A percentile compares a stretch with the other conserved stretches of the same genome.
Conservation (phyloP, 2,329 filamentous ascomycete genomes). For the Juglanconis sp. region DNA sequence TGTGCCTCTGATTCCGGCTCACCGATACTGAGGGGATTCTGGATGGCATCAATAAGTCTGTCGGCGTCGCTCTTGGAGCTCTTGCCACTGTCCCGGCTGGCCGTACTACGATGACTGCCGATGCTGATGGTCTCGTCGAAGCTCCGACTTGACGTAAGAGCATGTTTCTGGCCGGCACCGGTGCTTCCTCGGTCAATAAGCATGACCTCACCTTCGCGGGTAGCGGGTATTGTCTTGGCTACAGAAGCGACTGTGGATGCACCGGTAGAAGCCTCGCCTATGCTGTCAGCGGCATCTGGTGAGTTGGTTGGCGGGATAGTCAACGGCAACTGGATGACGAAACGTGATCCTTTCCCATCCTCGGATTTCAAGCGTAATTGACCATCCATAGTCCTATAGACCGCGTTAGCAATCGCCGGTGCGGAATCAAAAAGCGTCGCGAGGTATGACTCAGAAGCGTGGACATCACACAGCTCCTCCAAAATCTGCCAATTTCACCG, state of each 20-base stretch:
- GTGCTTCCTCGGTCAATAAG: constrained; percentile 50
- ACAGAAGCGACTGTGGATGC: constrained; percentile 30
- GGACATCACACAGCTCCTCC: not conserved
- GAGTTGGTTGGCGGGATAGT: constrained; percentile 45
- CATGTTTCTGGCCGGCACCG: constrained; percentile 17
- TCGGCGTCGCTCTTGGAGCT: constrained; percentile 64
- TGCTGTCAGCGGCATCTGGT: not conserved
- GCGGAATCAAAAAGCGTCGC: not conserved
- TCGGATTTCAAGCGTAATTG: constrained; percentile 83
- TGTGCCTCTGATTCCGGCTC: constrained; percentile 31
- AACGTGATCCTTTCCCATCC: constrained; percentile 75
- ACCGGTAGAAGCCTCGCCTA: constrained; percentile 13
- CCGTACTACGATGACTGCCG: constrained; percentile 38
- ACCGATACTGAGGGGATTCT: constrained; percentile 51
- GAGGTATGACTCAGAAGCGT: not conserved
- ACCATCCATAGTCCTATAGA: constrained; percentile 72
- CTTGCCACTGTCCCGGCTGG: constrained; percentile 47
- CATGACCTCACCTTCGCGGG: constrained; percentile 53
- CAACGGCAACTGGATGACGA: constrained; percentile 77
- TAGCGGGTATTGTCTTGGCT: constrained; percentile 27
- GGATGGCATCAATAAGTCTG: constrained; percentile 68
- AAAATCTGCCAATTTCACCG: not conserved
- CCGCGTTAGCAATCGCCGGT: not conserved
- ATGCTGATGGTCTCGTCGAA: constrained; percentile 37
- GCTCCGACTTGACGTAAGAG: constrained; percentile 28